Base-by-base conservation (phyloP, 306 rosid genomes). In the Pyrus bretschneideri region DNA sequence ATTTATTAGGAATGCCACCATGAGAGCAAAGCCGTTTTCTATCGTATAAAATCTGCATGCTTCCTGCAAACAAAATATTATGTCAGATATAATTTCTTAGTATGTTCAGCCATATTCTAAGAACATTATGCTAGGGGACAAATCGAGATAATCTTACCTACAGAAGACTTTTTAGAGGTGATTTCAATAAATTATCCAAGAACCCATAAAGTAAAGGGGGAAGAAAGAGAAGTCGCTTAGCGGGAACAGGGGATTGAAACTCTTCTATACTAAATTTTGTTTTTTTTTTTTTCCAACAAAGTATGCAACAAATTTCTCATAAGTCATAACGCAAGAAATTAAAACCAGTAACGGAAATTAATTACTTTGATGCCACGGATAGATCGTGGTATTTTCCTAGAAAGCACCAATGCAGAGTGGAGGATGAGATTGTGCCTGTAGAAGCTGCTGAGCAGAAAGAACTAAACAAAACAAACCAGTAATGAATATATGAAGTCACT, bases 341-440 rank as follows among this genome's bases (percentile, higher is more conserved):
- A 40, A 40, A 40, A 40, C 44, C 44, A 40, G 44, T 40, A 40
- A 40, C 44, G 4, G 44, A 40, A 40, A 40, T 40, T 40, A 40
- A 57, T 82, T 88, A 95, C 99, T 69, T 81, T 89, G 81, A 95
- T 88, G 79, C 99, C 92, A 29, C 81, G 79, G 81, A 87, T 87
- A 14, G 99, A 95, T 81, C 93, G 86, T 6, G 97, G 99, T 80
- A 95, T 92, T 82, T 87, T 95, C 89, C 99, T 70, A 46, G 99
- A 95, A 52, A 95, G 97, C 75, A 95, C 99, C 86, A 95, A 76
- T 30, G 99, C 99, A 49, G 99, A 95, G 85, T 95, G 99, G 69
- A 92, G 97, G 86, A 95, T 92, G 81, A 95, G 97, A 78, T 95
- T 95, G 88, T 95, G 99, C 79, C 99, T 95, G 88, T 80, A 65